Base-by-base conservation (phyloP, 352 stramenopile species). In the Pythium dissimile region DNA sequence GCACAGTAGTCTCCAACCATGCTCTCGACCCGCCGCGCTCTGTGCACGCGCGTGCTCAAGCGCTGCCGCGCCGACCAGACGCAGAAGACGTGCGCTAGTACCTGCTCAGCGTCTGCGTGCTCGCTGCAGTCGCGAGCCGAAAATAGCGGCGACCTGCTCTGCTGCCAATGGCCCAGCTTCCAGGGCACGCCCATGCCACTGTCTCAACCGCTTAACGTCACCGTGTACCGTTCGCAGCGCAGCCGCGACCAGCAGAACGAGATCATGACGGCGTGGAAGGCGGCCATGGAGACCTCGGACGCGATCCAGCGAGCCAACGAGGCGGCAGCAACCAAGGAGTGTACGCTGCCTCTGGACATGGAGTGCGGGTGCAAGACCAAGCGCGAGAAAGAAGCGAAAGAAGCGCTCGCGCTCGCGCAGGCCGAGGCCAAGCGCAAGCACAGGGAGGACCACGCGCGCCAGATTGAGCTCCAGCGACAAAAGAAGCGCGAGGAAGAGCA, bases 401-500 rank as follows among this genome's bases (percentile, higher is more conserved):
- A 65, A 15, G 53, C 53, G 10, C 38, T 37, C 24, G 48, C 54
- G 28, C 49, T 68, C 16, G 53, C 59, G 5, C 52, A 60, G 41
- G 49, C 50, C 21, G 41, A 45, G 18, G 57, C 48, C 54, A 62
- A 48, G 57, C 59, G 39, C 26, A 50, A 32, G 43, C 27, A 28
- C 30, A 58, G 27, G 65, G 18, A 54, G 54, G 18, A 20, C 3
- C 24, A 55, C 38, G 79, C 75, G 18, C 64, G 88, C 18, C 57
- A 86, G 45, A 86, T 90, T 48, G 80, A 92, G 52, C 77, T 48
- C 2, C 41, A 48, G 41, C 30, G 31, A 13, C 26, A 24, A 23
- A 28, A 53, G 32, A 24, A 38, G 24, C 24, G 23, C 26, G 38
- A 50, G 28, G 37, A 39, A 11, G 39, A 35, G 16, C 2, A 21